Base-by-base conservation (phyloP, 345 rosid genomes). In the Brassica incana region DNA sequence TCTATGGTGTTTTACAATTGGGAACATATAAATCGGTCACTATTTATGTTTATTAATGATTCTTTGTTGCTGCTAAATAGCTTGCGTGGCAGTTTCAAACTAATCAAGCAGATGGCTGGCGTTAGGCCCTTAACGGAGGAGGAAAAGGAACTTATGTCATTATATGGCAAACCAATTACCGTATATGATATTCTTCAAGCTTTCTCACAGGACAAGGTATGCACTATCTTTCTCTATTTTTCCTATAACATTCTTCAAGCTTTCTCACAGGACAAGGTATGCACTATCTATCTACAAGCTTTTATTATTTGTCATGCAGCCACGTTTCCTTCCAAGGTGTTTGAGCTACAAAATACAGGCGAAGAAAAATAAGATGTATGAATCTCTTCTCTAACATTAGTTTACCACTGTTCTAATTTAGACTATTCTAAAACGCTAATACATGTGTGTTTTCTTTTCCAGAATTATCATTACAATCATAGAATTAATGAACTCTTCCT, bases 101-200 rank as follows among this genome's bases (percentile, higher is more conserved):
- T 61, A 5, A 69, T 69, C 45, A 65, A 78, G 15, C 40, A 65
- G 72, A 73, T 78, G 82, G 38, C 18, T 67, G 30, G 27, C 35
- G 40, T 70, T 20, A 48, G 12, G n/a, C 32, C 50, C 45, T 9
- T 12, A 68, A 16, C 36, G 56, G 52, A 14, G n/a, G 38, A 8
- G 29, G 8, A 23, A 67, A 48, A 36, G 20, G 18, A 50, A 50
- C 18, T 14, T 5, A 5, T 50, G 23, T 79, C 30, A 0, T 1
- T 50, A 10, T 30, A 1, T 60, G 7, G 27, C 65, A 73, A 61
- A 67, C 78, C 69, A 33, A 56, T 73, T 50, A 0, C 3, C 14
- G 18, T 45, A 5, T 73, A 79, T 65, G 11, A 6, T 16, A 1
- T 0, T 9, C 63, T 73, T 73, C 32, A 25, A 6, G 0, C 1